Base-by-base conservation (phyloP, 108 stramenopile genomes). In the Cyclostephanos tholiformis region DNA sequence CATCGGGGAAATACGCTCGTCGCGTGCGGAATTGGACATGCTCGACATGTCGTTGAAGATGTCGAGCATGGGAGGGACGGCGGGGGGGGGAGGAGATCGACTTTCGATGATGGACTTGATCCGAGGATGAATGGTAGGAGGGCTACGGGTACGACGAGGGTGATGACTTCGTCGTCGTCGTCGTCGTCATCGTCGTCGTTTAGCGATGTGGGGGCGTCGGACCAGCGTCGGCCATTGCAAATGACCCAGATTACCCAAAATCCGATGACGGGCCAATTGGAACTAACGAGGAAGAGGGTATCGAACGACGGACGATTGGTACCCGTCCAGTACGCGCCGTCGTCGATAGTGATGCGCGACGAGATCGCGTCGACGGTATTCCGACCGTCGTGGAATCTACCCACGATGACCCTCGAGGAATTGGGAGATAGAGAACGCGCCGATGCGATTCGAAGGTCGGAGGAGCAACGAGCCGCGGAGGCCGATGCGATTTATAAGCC, bases 321-420 rank as follows among this genome's bases (percentile, higher is more conserved):
- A 35, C 43, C 65, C 65, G 12, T 41, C 6, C 41, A 10, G 12
- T 41, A 12, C 41, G 41, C 64, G 20, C 6, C 57, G 0, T 46
- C 43, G 13, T 17, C 35, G 9, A 66, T 69, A n/a, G 41, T 56
- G 14, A 83, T 74, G 53, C 86, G 88, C 30, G 91, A 97, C 65
- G 87, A 88, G 69, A 80, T 98, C 6, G 72, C 85, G 39, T 83
- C 90, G 8, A 72, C 85, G 36, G 97, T 99, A 13, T 99, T 99
- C 79, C 93, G 90, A 44, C 97, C 97, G 1, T 85, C 91, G 19
- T 95, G 96, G 91, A 91, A 91, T 63, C 96, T 86, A 67, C 98
- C 98, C 7, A 99, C 98, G 39, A 97, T 99, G 96, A 79, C 93
- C 22, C 66, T 99, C 10, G 95, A 96, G 41, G 96, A 98, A 70